phyloP scores from a whole-genome alignment of 768 basidiomycete genomes.

The Agaricus sinodeliciosus region DNA sequence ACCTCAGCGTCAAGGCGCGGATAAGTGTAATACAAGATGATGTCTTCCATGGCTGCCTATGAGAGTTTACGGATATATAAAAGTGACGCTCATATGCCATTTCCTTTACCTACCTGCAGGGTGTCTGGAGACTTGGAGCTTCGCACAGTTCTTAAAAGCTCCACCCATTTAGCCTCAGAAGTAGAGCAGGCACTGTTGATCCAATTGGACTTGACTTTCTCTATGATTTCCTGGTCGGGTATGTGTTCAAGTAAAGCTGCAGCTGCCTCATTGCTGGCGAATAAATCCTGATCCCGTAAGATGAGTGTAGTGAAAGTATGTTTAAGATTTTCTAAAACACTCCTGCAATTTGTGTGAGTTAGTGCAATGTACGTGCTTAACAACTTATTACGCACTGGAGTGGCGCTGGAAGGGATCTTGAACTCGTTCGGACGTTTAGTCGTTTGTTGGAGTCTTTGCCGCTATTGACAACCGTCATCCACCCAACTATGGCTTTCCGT shows the following conservation, averaged over 20 bases:
- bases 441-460: constrained; percentile 79
- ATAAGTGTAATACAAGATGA: constrained; percentile 91
- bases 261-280: constrained; percentile 62
- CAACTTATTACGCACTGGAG: constrained; percentile 45
- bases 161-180: neutral
- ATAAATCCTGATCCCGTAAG: constrained; percentile 81
- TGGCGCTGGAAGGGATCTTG: constrained; percentile 59
- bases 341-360: constrained; percentile 19
- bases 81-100: neutral
- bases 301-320: constrained; percentile 60
- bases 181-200: constrained; percentile 44
- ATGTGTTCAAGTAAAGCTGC: constrained; percentile 69
- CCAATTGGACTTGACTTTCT: constrained; percentile 55
- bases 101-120: neutral
- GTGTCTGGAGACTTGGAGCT: neutral
- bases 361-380: neutral
- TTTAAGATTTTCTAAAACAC: constrained; percentile 44
- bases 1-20: constrained; percentile 96
- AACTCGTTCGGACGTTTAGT: constrained; percentile 58
- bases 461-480: constrained; percentile 77
- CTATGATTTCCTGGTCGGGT: constrained; percentile 50
- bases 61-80: neutral
- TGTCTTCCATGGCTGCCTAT: constrained; percentile 66
- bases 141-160: neutral
- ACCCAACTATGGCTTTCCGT: constrained; percentile 79